Percentiles rank a stretch among this genome's conserved stretches.
Evolutionary conservation across 192 early-diverging fungal species (phyloP).

Genomic region (Rhizoclosmatium globosum): DNA sequence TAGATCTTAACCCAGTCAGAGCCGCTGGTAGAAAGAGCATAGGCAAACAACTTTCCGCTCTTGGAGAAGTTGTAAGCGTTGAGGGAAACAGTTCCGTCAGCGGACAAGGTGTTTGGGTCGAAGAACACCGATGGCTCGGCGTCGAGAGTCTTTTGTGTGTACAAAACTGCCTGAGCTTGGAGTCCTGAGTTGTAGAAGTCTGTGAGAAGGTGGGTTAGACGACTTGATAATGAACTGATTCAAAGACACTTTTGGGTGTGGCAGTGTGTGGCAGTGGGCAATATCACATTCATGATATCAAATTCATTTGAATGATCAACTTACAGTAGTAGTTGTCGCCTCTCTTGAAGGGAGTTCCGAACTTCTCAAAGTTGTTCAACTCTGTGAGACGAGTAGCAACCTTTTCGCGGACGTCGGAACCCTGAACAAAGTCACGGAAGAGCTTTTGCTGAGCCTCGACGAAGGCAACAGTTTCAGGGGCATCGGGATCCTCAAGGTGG

Average conservation of each 20-base stretch:
- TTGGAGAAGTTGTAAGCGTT: constrained; percentile 62
- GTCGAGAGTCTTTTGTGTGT: constrained; percentile 56
- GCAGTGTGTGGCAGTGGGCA: no score
- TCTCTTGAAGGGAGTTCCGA: constrained; percentile 47
- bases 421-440: constrained; percentile 42
- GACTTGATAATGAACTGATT: background rate
- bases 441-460: constrained; percentile 62
- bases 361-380: constrained; percentile 56
- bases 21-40: constrained; percentile 58
- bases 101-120: constrained; percentile 65
- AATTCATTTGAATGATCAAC: constrained; percentile 1
- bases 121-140: constrained; percentile 56
- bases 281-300: no score
- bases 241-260: background rate
- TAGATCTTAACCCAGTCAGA: constrained; percentile 74
- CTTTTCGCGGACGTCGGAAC: constrained; percentile 30
- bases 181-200: constrained; percentile 34
- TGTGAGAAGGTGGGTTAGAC: background rate
- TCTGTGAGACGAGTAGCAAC: constrained; percentile 48
- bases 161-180: constrained; percentile 68
- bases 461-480: constrained; percentile 61
- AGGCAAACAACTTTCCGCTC: constrained; percentile 64
- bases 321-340: constrained; percentile 64
- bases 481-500: constrained; percentile 67
- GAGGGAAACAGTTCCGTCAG: constrained; percentile 67